A percentile compares a stretch with the other conserved stretches of the same genome.
Evolutionary conservation across 2,329 filamentous ascomycete species (phyloP).

Genomic region (Fusarium nodosum): DNA sequence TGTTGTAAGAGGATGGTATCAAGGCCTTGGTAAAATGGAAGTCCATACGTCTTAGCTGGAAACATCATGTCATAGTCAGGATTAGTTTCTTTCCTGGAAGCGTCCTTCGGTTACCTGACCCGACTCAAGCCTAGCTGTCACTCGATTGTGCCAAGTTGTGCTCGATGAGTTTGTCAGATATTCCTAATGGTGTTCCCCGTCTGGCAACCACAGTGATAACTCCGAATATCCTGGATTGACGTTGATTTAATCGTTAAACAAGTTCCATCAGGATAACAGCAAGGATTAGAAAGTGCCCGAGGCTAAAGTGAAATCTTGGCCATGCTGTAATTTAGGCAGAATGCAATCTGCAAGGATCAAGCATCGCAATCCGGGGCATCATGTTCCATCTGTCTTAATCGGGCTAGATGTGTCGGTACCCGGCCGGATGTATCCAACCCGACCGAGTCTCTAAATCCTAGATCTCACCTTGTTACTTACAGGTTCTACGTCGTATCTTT

Average conservation of each 20-base stretch:
- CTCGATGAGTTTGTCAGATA: neutral
- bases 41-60: neutral
- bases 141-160: neutral
- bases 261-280: neutral
- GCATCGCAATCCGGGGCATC: constrained; percentile 8
- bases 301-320: constrained; percentile 3
- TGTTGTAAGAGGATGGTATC: neutral
- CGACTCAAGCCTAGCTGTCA: neutral
- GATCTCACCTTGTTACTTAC: neutral
- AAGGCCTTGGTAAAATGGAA: neutral
- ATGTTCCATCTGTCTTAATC: constrained; percentile 8
- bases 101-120: neutral
- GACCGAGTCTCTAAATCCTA: neutral
- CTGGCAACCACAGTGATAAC: neutral
- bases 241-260: neutral
- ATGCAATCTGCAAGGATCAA: constrained; percentile 3
- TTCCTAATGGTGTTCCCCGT: neutral
- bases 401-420: constrained; percentile 4
- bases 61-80: neutral
- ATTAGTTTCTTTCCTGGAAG: neutral
- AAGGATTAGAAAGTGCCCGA: neutral
- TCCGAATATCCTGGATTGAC: neutral
- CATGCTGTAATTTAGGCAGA: constrained; percentile 2
- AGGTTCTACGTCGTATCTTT: neutral
- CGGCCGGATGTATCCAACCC: neutral